phyloP scores from a whole-genome alignment of 2,329 filamentous ascomycete species.

The Sordariomycetes sp. region DNA sequence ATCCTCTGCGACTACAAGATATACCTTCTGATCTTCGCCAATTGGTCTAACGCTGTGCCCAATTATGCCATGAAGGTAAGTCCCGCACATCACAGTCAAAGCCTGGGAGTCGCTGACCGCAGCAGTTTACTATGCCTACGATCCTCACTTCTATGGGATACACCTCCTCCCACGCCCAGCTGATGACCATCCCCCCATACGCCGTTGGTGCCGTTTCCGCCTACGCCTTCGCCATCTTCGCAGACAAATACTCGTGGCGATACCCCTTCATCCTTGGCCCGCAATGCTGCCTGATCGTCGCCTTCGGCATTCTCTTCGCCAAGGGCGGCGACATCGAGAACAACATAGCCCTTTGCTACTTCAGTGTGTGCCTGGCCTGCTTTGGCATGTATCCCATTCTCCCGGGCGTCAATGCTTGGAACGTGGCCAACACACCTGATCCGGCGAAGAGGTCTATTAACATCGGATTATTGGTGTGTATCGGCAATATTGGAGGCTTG shows the following conservation, averaged over 20 bases:
- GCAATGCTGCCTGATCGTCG: conserved; percentile 42
- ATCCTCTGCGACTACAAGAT: conserved; percentile 39
- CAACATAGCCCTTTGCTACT: conserved; percentile 53
- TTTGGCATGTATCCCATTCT: conserved; percentile 69
- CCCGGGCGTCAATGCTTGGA: conserved; percentile 70
- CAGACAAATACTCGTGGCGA: conserved; percentile 43
- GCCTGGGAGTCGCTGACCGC: no score
- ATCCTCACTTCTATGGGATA: conserved; percentile 55
- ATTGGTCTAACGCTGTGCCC: conserved; percentile 29
- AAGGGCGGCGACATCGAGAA: conserved; percentile 48
- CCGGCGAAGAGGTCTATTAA: no score
- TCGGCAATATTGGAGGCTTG: conserved; percentile 47
- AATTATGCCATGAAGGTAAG: conserved; percentile 22
- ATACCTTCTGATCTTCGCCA: conserved; percentile 29
- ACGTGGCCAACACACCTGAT: conserved; percentile 63
- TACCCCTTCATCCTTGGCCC: conserved; percentile 46
- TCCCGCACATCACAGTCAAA: no score
- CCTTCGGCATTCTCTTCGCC: conserved; percentile 52
- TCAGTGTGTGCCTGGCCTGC: conserved; percentile 64
- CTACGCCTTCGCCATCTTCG: conserved; percentile 41
- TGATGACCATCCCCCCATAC: conserved; percentile 53
- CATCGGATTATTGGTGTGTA: conserved; percentile 57
- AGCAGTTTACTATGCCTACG: conserved; percentile 52
- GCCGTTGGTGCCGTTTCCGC: conserved; percentile 54
- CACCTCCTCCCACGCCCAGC: conserved; percentile 46